phyloP scores from a whole-genome alignment of 2,329 filamentous ascomycete species.

The Aspergillus texensis region DNA sequence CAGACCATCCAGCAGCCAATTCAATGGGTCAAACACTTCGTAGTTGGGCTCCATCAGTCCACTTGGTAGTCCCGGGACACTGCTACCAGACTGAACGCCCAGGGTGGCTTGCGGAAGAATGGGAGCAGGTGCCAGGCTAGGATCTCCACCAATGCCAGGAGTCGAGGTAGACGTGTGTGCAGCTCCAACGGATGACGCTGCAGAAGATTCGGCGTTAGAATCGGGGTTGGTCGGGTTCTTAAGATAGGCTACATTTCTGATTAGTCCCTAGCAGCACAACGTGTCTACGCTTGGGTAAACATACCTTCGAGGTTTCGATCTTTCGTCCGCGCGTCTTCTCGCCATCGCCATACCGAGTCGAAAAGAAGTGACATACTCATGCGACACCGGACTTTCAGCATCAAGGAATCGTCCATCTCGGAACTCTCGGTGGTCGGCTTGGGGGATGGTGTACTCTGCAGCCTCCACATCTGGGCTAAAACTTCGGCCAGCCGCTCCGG shows the following conservation, averaged over 20 bases:
- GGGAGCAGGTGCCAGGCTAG: constrained; percentile 46
- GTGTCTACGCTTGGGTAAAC: constrained; percentile 30
- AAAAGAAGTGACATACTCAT: constrained; percentile 70
- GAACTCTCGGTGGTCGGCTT: constrained; percentile 29
- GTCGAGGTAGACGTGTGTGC: constrained; percentile 40
- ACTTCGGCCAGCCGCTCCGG: constrained; percentile 67
- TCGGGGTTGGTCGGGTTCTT: constrained; percentile 87
- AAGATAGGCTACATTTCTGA: constrained; percentile 57
- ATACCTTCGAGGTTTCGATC: constrained; percentile 74
- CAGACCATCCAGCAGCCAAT: constrained; percentile 89
- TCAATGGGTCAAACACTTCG: constrained; percentile 88
- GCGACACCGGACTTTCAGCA: constrained; percentile 66
- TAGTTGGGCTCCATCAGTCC: constrained; percentile 71
- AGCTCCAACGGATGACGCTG: constrained; percentile 60
- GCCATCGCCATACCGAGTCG: constrained; percentile 70
- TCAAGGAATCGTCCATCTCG: constrained; percentile 51
- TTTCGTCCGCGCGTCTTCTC: constrained; percentile 67
- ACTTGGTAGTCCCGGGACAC: constrained; percentile 35
- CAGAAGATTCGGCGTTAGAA: constrained; percentile 72
- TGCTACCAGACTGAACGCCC: constrained; percentile 30
- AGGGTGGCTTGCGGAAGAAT: constrained; percentile 36
- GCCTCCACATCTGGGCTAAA: constrained; percentile 66
- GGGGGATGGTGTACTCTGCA: constrained; percentile 39
- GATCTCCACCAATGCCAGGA: constrained; percentile 44
- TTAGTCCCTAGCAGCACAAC: constrained; percentile 14